Evolutionary conservation across 225 moss, liverwort and hornwort species (phyloP), one percentile per base, ranked within the genome.

Genomic region (Straminergon stramineum): DNA sequence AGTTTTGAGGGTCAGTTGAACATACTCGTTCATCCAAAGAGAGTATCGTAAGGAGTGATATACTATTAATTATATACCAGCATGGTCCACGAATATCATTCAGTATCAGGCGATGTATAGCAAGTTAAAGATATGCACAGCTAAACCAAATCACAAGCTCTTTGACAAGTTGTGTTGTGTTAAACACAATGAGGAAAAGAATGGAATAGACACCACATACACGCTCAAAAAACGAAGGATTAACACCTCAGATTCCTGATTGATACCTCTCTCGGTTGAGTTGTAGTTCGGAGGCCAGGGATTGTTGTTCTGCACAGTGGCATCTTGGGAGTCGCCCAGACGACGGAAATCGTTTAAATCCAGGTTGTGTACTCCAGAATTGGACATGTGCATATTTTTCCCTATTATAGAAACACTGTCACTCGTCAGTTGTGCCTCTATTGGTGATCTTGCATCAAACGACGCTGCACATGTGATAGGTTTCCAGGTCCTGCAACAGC

Each of bases 251-350:
- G 48, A 86, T 28, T 61, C 65, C 57, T 68, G 58, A 66, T 53
- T 45, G 20, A 32, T 90, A 93, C 94, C 94, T 94, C 85, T 91
- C 86, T 93, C 91, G 48, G 89, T 16, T 52, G 87, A 75, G 82
- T 85, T 90, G 87, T 87, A 94, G 68, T 90, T 92, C 80, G 82
- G 75, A 90, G 92, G 92, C 90, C 91, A 94, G 37, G 65, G 28
- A 70, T 75, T 92, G 80, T 79, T 91, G 87, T 80, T 93, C 87
- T 86, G 92, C 87, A 88, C 34, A 27, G 86, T 71, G 18, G 91
- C 64, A 76, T 87, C 88, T 68, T 85, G 91, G 71, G 90, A 13
- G 55, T 91, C 89, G 18, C 88, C 86, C 30, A 92, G 84, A 76
- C 84, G 86, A 35, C 58, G 86, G n/a, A 80, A 94, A 61, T 91